Evolutionary conservation across 805 yeast species (phyloP), one percentile per base, ranked within the genome.

Genomic region (Nakazawaea ernobii): DNA sequence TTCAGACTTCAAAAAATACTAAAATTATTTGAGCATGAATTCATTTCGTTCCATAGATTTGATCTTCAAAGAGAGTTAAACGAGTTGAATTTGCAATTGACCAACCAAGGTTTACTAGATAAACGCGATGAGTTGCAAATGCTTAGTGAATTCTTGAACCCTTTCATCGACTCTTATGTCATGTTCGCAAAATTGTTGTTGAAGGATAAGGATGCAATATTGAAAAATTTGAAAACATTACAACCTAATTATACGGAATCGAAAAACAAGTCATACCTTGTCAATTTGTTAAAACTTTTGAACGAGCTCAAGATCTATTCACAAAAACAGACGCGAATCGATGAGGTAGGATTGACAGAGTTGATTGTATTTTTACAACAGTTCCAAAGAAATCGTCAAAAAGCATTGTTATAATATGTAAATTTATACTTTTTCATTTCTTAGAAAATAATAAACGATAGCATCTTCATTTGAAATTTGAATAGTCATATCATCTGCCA

Each of bases 341-440:
- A 42, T 35, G 26, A 29, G 24, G 6, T 8, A 13, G 17, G n/a
- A 15, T 27, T 35, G 7, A 41, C 9, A 10, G n/a, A 41, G 9
- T 32, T 41, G 38, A 32, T 41, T n/a, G 11, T 29, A 14, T 44
- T 28, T 29, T 17, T 44, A 32, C 10, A 28, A n/a, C 24, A 42
- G 26, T 33, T 32, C n/a, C 11, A 42, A 35, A 13, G 13, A 32
- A 30, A n/a, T 39, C 29, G 32, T 37, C 8, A n/a, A 26, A 50
- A 41, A 15, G 8, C 27, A 13, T 9, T 35, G 24, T 11, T 20
- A 8, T 27, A 13, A 10, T 14, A 42, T n/a, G 50, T 53, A 75
- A 91, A 43, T 94, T 83, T 64, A 92, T 94, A 15, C 94, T 85
- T 70, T 94, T 98, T 61, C 92, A 81, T 66, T 89, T 92, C 52